phyloP scores from a whole-genome alignment of 139 green algal genomes.

The Asterochloris erici region DNA sequence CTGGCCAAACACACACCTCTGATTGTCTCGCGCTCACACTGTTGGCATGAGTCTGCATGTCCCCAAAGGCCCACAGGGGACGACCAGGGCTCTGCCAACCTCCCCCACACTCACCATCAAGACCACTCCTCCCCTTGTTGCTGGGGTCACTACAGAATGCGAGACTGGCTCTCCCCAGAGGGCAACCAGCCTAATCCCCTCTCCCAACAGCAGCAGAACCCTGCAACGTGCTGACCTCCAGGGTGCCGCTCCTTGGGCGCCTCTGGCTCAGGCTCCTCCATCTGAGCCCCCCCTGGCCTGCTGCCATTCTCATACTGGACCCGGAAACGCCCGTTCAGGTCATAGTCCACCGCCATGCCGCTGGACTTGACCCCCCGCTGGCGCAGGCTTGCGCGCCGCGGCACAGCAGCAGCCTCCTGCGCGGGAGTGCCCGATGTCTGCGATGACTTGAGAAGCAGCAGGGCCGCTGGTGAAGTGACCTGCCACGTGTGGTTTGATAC shows the following conservation, averaged over 20 bases:
- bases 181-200: too few relatives aligned
- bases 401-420: neutral
- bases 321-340: neutral
- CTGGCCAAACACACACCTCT: too few relatives aligned
- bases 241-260: constrained; percentile 28
- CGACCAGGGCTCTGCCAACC: too few relatives aligned
- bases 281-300: constrained; percentile 11
- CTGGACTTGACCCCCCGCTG: constrained; percentile 31
- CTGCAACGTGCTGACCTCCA: neutral
- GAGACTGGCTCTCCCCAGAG: too few relatives aligned
- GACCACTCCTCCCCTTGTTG: too few relatives aligned
- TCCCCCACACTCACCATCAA: too few relatives aligned
- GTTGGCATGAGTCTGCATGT: too few relatives aligned
- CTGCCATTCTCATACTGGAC: too few relatives aligned
- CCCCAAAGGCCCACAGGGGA: too few relatives aligned
- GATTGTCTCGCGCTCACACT: too few relatives aligned
- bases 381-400: constrained; percentile 33
- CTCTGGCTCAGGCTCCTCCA: neutral
- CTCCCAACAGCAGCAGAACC: too few relatives aligned
- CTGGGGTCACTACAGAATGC: too few relatives aligned
- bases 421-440: neutral
- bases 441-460: neutral
- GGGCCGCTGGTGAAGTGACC: neutral
- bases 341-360: constrained; percentile 18
- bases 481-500: neutral